Base-by-base conservation (phyloP, 345 rosid genomes). In the Hibiscus mutabilis region DNA sequence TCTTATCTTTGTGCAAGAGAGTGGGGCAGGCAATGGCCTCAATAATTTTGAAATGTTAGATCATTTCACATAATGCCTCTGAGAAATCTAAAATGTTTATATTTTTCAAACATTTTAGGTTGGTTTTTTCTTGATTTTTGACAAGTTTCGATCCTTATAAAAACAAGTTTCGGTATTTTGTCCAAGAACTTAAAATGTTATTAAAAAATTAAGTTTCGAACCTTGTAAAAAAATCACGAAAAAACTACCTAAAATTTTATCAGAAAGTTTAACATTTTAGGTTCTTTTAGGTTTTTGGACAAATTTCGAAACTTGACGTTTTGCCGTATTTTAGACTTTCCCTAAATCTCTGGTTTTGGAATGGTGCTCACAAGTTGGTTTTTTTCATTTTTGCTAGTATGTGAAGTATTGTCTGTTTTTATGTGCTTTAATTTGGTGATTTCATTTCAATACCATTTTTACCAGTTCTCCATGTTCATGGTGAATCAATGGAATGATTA, bases 21-120 rank as follows among this genome's bases (percentile, higher is more conserved):
- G 75, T 62, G 75, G 69, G 74, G 35, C 58, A 60, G 35, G 57
- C 61, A 27, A 27, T 71, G 74, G 13, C 59, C 58, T 60, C 68
- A 46, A 49, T 29, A 22, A 18, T 60, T 66, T 27, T 59, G 68
- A 60, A 60, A 60, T 11, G 73, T 70, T 70, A 59, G 58, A 59
- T 59, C 73, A 70, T 35, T n/a, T 56, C 47, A 25, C 40, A 59
- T 53, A 33, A 33, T 68, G 72, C 3, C 11, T 52, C 27, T 68
- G 61, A 68, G 31, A 33, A 68, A 11, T 18, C 21, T n/a, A n/a
- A n/a, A n/a, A n/a, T n/a, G n/a, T n/a, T n/a, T n/a, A n/a, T n/a
- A n/a, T n/a, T n/a, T n/a, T n/a, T n/a, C n/a, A n/a, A n/a, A n/a
- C n/a, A n/a, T n/a, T n/a, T n/a, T n/a, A n/a, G n/a, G n/a, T n/a